A percentile compares a stretch with the other conserved stretches of the same genome.
Evolutionary conservation across 208 protist species (phyloP).

Genomic region (Leishmania martiniquensis): DNA sequence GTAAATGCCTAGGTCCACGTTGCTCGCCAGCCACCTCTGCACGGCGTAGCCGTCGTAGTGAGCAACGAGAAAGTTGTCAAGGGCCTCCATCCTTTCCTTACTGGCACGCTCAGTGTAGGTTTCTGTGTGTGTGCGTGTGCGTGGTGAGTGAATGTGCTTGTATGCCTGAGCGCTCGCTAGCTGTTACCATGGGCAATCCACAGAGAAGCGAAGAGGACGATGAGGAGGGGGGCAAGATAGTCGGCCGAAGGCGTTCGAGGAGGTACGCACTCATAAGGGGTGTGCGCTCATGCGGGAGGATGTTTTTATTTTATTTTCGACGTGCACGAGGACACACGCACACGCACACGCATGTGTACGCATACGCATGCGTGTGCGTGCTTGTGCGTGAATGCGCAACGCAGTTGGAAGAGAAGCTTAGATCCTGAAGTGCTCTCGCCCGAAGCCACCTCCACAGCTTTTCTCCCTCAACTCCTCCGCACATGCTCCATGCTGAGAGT

Average conservation of each 20-base stretch:
- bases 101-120: neutral
- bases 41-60: constrained; percentile 34
- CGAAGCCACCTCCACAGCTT: too few species aligned
- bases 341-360: too few species aligned
- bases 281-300: neutral
- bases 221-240: neutral
- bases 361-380: neutral
- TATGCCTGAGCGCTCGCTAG: neutral
- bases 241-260: too few species aligned
- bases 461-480: too few species aligned
- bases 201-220: neutral
- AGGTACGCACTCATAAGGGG: too few species aligned
- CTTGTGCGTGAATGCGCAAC: too few species aligned
- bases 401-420: too few species aligned
- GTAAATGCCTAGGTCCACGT: constrained; percentile 44
- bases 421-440: too few species aligned
- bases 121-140: neutral
- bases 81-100: constrained; percentile 20
- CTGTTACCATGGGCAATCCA: neutral
- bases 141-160: too few species aligned
- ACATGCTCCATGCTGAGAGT: neutral
- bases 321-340: too few species aligned
- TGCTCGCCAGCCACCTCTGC: constrained; percentile 31
- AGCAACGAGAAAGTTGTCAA: constrained; percentile 32
- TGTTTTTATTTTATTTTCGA: neutral